phyloP scores from a whole-genome alignment of 2,329 filamentous ascomycete genomes.

The Colletotrichum shisoi region DNA sequence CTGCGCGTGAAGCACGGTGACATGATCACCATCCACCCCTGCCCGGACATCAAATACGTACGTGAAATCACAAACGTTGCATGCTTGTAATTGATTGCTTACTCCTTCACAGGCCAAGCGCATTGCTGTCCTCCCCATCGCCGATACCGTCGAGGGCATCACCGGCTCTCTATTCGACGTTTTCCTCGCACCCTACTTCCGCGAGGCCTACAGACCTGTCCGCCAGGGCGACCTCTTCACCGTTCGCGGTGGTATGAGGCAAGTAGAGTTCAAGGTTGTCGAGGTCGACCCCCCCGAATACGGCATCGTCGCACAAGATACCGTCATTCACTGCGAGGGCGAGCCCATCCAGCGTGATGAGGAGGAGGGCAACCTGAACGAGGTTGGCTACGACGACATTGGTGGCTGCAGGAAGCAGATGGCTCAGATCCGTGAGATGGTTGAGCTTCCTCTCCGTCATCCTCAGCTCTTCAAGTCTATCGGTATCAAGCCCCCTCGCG shows the following conservation, averaged over 20 bases:
- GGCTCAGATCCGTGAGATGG: conserved; percentile 98
- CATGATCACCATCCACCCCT: conserved; percentile 95
- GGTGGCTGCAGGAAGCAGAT: conserved; percentile 99
- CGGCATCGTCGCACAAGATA: conserved; percentile 98
- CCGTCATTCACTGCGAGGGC: conserved; percentile 98
- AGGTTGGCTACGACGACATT: conserved; percentile 99
- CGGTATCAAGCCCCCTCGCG: conserved; percentile 98
- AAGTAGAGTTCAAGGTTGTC: conserved; percentile 99
- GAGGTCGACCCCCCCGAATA: conserved; percentile 98
- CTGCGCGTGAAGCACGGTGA: conserved; percentile 98
- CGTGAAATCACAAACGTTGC: conserved; percentile 51
- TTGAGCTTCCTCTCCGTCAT: conserved; percentile 94
- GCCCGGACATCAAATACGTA: conserved; percentile 99
- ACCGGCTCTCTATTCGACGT: conserved; percentile 98
- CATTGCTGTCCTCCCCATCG: conserved; percentile 96
- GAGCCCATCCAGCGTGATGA: conserved; percentile 96
- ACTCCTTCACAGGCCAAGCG: conserved; percentile 80
- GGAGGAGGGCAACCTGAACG: conserved; percentile 98
- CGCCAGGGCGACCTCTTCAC: conserved; percentile 98
- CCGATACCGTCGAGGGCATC: conserved; percentile 96
- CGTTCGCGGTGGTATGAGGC: conserved; percentile 95
- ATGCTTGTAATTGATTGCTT: conserved; percentile 40
- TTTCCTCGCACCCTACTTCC: conserved; percentile 99
- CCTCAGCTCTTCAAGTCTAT: conserved; percentile 99
- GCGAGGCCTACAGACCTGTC: conserved; percentile 96